Evolutionary conservation across 1,139 yeast species (phyloP), one percentile per base, ranked within the genome.

Genomic region (Kluyveromyces sp.): DNA sequence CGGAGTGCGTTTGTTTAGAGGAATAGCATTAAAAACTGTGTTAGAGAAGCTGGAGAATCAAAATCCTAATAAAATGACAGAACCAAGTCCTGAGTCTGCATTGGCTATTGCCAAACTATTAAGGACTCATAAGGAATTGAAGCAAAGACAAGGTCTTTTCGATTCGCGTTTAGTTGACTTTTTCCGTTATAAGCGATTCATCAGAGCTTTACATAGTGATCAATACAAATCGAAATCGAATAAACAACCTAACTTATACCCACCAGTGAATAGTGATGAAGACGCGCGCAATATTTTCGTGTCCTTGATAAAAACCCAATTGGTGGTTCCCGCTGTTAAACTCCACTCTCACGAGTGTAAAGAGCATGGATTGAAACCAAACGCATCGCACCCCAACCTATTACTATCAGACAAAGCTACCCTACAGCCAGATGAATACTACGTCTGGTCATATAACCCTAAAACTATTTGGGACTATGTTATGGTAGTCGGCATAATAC

Each of bases 111-210:
- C 95, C 39, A 75, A 77, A 49, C 85, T 74, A 53, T 70, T 89
- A 50, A 80, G 92, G 53, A 79, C 79, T 57, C 77, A 84, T 62
- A 63, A 72, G 39, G 66, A 69, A 29, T 72, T 92, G 55, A 92
- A 92, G 62, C 84, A 80, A 63, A 80, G 98, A 59, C 78, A 79
- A 49, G 97, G 97, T 4, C 69, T 83, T 39, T 70, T 86, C 47
- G 81, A 81, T 58, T 83, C 83, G 46, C 77, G 78, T 51, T 78
- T 78, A 34, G 75, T 79, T 38, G 95, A 87, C 50, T 90, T 92
- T 64, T 92, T 92, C 75, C 75, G 95, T 56, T 85, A 73, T 64
- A 92, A 94, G 65, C 77, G 98, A 58, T 83, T 88, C 41, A 69
- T 79, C 15, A 73, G 97, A 55, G 95, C 95, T 0, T 73, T 92